Evolutionary conservation across 257 asterid species (phyloP), one percentile per base, ranked within the genome.

Genomic region (Rubia yunnanensis): DNA sequence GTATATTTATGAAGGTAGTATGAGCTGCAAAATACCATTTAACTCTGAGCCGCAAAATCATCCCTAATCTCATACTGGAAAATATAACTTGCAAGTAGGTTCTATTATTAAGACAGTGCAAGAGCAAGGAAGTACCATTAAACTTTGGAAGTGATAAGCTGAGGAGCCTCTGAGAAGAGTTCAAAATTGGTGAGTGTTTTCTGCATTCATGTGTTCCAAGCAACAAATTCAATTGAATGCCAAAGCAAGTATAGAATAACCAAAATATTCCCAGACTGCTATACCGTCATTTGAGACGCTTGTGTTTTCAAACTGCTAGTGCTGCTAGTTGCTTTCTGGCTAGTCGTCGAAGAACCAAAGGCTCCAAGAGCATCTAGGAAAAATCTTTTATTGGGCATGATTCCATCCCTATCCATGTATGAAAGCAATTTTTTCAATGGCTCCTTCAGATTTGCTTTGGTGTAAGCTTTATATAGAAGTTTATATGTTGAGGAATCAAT

Each of bases 291-390:
- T 64, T 54, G 53, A 20, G 67, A 67, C 32, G 75, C 79, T 57
- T 55, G 57, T 65, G 53, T 67, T 23, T 63, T 68, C 10, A 54
- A 44, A 69, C 61, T 36, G 34, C 67, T 75, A 54, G 27, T 73
- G 52, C 73, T 71, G 49, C 64, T 78, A 24, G 70, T 48, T 13
- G 77, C 44, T 70, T 73, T 88, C 71, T 78, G 79, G 58, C 76
- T 64, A 17, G 79, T 13, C 50, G 80, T 63, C 20, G 88, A 82
- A 30, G 96, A 81, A 64, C 84, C 85, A 54, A 85, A 57, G 14
- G 86, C 84, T 73, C 94, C 96, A 41, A 89, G 75, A 72, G 98
- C 88, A 78, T 87, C 97, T 1, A 92, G 83, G 69, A 92, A 92
- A 77, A 92, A 87, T 67, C 81, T 87, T 71, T 89, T 92, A 71